Percentiles rank a stretch among this genome's conserved stretches.
These are phyloP conservation scores for Linaria vulgaris DNA, from an alignment of 257 asterid species.

Conservation along the genomic window DNA sequence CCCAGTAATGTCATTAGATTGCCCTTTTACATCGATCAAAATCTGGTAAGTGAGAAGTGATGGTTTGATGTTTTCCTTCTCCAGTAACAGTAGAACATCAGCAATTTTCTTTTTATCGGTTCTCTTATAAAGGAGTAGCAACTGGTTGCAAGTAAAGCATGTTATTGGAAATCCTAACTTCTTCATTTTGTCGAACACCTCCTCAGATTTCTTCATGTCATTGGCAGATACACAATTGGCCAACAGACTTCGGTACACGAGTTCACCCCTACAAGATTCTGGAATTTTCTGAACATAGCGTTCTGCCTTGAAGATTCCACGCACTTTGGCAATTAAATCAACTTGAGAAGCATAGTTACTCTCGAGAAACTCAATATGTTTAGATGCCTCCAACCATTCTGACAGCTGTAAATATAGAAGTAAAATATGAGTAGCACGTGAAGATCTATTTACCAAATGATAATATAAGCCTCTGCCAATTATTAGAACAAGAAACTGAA, in stretches of 20 bases:
- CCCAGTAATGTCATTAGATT: constrained; percentile 51
- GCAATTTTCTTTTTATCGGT: constrained; percentile 58
- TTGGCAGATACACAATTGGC: constrained; percentile 44
- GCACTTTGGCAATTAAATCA: constrained; percentile 70
- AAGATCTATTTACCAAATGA: neutral
- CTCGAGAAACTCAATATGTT: constrained; percentile 45
- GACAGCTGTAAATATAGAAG: constrained; percentile 54
- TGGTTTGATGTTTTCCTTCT: constrained; percentile 61
- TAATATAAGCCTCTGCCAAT: neutral
- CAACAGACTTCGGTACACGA: constrained; percentile 60
- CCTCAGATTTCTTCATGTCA: constrained; percentile 54
- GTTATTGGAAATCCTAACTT: constrained; percentile 46
- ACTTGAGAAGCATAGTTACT: constrained; percentile 52
- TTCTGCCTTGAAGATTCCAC: constrained; percentile 58
- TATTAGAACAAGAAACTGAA: neutral
- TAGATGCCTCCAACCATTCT: constrained; percentile 60
- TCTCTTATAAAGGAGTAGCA: constrained; percentile 66
- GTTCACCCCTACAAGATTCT: constrained; percentile 55
- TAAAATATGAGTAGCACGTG: constrained; percentile 14
- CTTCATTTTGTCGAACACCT: constrained; percentile 68
- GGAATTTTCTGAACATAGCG: constrained; percentile 52
- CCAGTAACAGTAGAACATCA: constrained; percentile 66
- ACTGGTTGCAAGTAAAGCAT: constrained; percentile 57
- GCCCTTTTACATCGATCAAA: constrained; percentile 61
- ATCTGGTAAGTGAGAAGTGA: constrained; percentile 54